Percentiles rank a stretch among this genome's conserved stretches.
Evolutionary conservation across 768 basidiomycete genomes (phyloP).

Genomic region (Crepidotus variabilis): DNA sequence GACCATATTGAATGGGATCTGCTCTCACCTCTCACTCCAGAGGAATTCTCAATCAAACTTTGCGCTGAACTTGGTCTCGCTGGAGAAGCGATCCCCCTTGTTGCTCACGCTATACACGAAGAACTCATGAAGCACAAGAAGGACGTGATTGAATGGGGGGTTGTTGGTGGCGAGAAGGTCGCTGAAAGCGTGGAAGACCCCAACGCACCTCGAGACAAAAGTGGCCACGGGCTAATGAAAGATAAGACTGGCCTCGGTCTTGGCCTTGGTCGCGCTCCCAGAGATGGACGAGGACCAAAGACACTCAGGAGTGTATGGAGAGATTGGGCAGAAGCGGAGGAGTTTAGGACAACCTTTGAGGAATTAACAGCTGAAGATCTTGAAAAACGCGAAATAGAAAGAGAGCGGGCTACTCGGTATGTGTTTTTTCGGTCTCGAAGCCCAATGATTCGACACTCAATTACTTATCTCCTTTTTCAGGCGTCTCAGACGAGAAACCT

Average conservation of each 20-base stretch:
- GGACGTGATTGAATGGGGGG: conserved; percentile 92
- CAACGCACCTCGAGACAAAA: conserved; percentile 39
- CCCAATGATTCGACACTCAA: neutral
- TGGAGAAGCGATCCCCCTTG: conserved; percentile 83
- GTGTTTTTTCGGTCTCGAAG: conserved; percentile 8
- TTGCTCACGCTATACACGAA: conserved; percentile 93
- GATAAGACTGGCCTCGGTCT: conserved; percentile 82
- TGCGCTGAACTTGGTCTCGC: conserved; percentile 84
- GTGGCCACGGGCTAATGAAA: conserved; percentile 57
- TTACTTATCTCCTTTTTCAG: conserved; percentile 14
- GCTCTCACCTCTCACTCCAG: conserved; percentile 87
- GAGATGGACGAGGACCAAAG: conserved; percentile 78
- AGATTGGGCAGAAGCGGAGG: conserved; percentile 91
- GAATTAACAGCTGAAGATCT: conserved; percentile 88
- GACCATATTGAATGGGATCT: conserved; percentile 99
- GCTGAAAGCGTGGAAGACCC: conserved; percentile 20
- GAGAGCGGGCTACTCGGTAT: conserved; percentile 75
- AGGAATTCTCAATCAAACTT: conserved; percentile 75
- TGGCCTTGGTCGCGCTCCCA: conserved; percentile 73
- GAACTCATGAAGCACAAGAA: conserved; percentile 95
- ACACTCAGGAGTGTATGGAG: conserved; percentile 86
- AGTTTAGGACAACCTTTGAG: conserved; percentile 86
- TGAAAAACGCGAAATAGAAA: conserved; percentile 83
- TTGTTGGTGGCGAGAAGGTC: conserved; percentile 59
- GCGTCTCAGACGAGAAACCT: conserved; percentile 35